These are phyloP conservation scores for Fusarium sororula DNA, from an alignment of 2,329 filamentous ascomycete genomes.

Conservation along the genomic window DNA sequence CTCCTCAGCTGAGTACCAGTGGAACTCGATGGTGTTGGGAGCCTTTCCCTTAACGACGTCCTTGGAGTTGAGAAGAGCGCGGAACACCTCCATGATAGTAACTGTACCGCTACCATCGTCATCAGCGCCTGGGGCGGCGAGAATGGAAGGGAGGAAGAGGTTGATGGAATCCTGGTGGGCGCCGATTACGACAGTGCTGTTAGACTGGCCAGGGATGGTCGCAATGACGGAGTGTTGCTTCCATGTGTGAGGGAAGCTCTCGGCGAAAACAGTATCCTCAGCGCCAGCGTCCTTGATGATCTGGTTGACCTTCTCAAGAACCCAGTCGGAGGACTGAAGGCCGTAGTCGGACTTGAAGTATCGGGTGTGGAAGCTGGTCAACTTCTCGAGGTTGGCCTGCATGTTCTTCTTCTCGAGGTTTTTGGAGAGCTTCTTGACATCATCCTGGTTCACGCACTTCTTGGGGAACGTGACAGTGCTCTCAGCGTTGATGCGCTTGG, in stretches of 20 bases:
- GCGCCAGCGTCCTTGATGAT: constrained; percentile 78
- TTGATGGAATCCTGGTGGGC: constrained; percentile 97
- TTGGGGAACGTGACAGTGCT: constrained; percentile 69
- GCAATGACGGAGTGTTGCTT: constrained; percentile 91
- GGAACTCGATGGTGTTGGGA: constrained; percentile 91
- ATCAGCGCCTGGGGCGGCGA: constrained; percentile 91
- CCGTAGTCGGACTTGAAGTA: constrained; percentile 85
- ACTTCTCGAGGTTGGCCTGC: constrained; percentile 78
- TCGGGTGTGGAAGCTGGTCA: constrained; percentile 82
- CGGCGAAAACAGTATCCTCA: constrained; percentile 71
- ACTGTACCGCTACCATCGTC: constrained; percentile 94
- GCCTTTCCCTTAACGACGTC: constrained; percentile 76
- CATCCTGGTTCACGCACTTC: constrained; percentile 70
- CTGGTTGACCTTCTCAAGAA: constrained; percentile 76
- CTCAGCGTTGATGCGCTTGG: constrained; percentile 48
- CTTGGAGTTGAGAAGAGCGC: constrained; percentile 78
- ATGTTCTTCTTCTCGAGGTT: constrained; percentile 80
- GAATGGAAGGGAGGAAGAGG: constrained; percentile 83
- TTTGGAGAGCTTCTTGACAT: constrained; percentile 72
- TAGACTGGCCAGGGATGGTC: constrained; percentile 84
- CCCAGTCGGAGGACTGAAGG: constrained; percentile 86
- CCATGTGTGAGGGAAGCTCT: constrained; percentile 85
- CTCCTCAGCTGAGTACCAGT: constrained; percentile 95
- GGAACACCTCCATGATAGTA: constrained; percentile 91
- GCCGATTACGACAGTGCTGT: constrained; percentile 88